Evolutionary conservation across 2,329 filamentous ascomycete genomes (phyloP).

Genomic region (Alternaria dauci): DNA sequence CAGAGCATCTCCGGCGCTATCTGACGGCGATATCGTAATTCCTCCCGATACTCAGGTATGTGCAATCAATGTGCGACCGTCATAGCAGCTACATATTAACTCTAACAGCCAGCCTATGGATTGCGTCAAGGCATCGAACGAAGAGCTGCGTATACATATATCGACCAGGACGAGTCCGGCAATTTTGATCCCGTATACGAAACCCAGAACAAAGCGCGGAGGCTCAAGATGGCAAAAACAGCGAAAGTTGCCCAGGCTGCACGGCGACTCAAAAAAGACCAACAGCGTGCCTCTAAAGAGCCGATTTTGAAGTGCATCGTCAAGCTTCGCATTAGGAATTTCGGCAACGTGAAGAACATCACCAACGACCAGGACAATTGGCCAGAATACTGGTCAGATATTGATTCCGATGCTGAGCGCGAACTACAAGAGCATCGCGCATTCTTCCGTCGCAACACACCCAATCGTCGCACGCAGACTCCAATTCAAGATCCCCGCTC

Average conservation of each 20-base stretch:
- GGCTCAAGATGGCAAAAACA: constrained; percentile 19
- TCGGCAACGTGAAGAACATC: constrained; percentile 32
- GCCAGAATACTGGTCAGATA: constrained; percentile 35
- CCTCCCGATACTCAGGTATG: constrained; percentile 22
- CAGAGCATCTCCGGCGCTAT: constrained; percentile 17
- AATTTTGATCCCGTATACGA: constrained; percentile 47
- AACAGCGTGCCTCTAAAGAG: constrained; percentile 6
- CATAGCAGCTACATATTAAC: constrained; percentile 6
- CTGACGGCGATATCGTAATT: constrained; percentile 21
- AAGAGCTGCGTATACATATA: constrained; percentile 33
- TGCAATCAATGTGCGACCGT: neutral
- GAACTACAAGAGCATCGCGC: constrained; percentile 15
- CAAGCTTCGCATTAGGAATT: constrained; percentile 20
- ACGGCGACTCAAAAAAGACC: constrained; percentile 19
- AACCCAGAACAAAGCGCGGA: constrained; percentile 8
- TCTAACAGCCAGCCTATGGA: constrained; percentile 26
- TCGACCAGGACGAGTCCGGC: constrained; percentile 51
- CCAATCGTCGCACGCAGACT: constrained; percentile 16
- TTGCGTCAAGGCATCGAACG: constrained; percentile 37
- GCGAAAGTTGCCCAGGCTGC: constrained; percentile 19
- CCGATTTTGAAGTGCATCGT: constrained; percentile 29
- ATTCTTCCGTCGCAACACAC: constrained; percentile 22
- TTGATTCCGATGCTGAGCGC: constrained; percentile 28
- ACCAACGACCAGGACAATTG: constrained; percentile 40
- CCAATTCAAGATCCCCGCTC: constrained; percentile 35